Evolutionary conservation across 2,329 filamentous ascomycete genomes (phyloP).

Genomic region (Xylariales sp.): DNA sequence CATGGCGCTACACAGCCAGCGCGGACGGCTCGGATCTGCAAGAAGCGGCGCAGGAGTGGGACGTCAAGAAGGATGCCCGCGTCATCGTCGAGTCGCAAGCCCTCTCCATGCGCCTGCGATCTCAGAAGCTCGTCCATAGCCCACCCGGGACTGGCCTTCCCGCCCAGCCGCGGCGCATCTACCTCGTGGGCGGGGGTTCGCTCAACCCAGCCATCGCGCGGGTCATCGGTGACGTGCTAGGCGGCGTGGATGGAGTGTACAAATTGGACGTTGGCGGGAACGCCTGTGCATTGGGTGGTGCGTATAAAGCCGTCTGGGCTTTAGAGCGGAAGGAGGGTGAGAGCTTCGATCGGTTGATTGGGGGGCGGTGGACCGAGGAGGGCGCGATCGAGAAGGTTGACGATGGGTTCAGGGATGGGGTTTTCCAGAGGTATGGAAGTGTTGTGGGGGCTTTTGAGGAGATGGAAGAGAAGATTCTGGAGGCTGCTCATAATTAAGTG

Average conservation of each 20-base stretch:
- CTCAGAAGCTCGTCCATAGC: conserved; percentile 65
- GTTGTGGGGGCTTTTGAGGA: conserved; percentile 57
- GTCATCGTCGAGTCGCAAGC: conserved; percentile 93
- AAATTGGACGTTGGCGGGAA: conserved; percentile 92
- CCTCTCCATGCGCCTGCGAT: conserved; percentile 82
- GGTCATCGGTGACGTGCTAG: conserved; percentile 81
- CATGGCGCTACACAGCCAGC: conserved; percentile 71
- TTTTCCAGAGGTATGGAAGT: conserved; percentile 73
- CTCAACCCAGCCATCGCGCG: conserved; percentile 84
- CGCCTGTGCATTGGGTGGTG: conserved; percentile 87
- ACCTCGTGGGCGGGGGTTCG: conserved; percentile 89
- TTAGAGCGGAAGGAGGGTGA: conserved; percentile 63
- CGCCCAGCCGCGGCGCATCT: conserved; percentile 81
- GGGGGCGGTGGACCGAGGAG: conserved; percentile 77
- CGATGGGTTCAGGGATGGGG: conserved; percentile 69
- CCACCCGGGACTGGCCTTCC: conserved; percentile 52
- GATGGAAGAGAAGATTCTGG: conserved; percentile 25
- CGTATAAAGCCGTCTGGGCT: conserved; percentile 95
- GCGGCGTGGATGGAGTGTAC: conserved; percentile 84
- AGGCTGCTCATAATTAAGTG: conserved; percentile 25
- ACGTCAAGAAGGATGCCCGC: conserved; percentile 69
- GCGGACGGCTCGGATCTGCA: conserved; percentile 49
- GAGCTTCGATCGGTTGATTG: conserved; percentile 86
- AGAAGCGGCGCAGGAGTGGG: conserved; percentile 42
- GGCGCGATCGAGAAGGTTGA: conserved; percentile 79